A percentile compares a stretch with the other conserved stretches of the same genome.
phyloP scores from a whole-genome alignment of 345 rosid species.

The Pelargonium nanum region DNA sequence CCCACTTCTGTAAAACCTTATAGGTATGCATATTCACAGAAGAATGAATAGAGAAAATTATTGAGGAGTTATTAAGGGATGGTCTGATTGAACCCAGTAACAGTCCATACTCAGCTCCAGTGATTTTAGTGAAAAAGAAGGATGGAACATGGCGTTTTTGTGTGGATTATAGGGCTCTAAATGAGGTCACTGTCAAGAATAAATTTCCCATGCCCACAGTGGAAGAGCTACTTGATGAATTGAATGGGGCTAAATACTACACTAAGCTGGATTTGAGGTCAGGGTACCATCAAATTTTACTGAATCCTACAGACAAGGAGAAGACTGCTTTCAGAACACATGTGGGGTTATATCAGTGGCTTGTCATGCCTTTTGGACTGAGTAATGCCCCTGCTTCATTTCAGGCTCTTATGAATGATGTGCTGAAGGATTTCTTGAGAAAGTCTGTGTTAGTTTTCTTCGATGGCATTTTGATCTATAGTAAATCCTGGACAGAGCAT shows the following conservation, averaged over 20 bases:
- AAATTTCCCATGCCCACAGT: not conserved
- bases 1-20: not conserved
- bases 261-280: not conserved
- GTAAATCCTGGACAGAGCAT: not conserved
- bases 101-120: not conserved
- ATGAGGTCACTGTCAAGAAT: not conserved
- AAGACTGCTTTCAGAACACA: not conserved
- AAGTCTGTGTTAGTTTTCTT: not conserved
- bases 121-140: not conserved
- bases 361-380: not conserved
- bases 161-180: not conserved
- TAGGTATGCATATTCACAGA: not conserved
- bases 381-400: not conserved
- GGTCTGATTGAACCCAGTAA: not conserved
- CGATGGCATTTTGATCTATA: constrained; percentile 1
- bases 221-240: not conserved
- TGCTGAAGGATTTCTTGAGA: not conserved
- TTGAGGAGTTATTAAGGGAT: not conserved
- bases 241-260: not conserved
- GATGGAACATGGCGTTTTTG: not conserved
- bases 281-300: not conserved
- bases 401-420: not conserved
- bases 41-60: not conserved
- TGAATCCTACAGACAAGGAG: not conserved
- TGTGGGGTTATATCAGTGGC: too few relatives aligned